Conservation (phyloP, 163 green algal genomes). For the Coccomyxa subellipsoidea region DNA sequence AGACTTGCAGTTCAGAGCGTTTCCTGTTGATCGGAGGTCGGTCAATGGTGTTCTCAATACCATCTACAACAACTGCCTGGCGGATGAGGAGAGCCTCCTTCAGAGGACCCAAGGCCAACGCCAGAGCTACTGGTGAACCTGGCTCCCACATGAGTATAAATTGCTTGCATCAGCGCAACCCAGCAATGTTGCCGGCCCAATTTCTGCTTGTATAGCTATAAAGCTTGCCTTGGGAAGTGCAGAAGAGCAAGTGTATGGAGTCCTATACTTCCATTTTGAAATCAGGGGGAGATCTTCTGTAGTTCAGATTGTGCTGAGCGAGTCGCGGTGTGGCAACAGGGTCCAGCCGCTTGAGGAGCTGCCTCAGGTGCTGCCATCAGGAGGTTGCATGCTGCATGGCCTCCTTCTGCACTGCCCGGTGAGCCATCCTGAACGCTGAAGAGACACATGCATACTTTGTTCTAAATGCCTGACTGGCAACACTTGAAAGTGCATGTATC, state of each 20-base stretch:
- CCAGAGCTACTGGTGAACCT: neutral
- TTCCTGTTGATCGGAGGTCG: neutral
- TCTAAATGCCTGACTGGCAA: too few relatives aligned
- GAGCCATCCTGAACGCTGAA: too few relatives aligned
- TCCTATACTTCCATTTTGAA: too few relatives aligned
- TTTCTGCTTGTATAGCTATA: neutral
- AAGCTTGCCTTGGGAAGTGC: too few relatives aligned
- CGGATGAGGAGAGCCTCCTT: neutral
- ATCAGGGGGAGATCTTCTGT: too few relatives aligned
- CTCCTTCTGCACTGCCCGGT: neutral
- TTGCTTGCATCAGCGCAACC: too few relatives aligned
- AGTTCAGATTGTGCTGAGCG: neutral
- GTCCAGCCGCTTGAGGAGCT: neutral
- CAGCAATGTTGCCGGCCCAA: too few relatives aligned
- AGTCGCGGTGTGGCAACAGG: neutral
- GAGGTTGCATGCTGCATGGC: neutral
- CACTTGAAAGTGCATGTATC: too few relatives aligned
- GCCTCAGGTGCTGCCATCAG: neutral
- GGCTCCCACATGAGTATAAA: too few relatives aligned
- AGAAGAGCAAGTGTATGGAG: too few relatives aligned
- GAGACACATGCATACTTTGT: too few relatives aligned
- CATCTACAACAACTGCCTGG: neutral
- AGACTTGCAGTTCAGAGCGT: neutral
- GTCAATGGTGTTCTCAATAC: neutral
- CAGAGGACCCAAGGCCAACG: neutral